phyloP scores from a whole-genome alignment of 345 rosid genomes.

The thale cress (Arabidopsis thaliana) region DNA sequence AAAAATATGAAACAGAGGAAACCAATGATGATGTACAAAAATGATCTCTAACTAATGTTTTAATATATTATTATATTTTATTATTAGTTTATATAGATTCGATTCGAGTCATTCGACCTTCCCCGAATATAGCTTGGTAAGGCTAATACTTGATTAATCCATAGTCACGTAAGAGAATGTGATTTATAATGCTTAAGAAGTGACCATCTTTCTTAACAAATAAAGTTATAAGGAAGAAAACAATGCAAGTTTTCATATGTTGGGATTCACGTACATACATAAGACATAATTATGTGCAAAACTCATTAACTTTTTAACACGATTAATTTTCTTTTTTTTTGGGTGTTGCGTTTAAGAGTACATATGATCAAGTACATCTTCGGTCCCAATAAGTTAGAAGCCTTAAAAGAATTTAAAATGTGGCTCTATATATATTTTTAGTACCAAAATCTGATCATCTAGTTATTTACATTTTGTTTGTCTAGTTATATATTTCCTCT shows the following conservation, averaged over 20 bases:
- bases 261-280: background rate
- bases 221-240: background rate
- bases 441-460: too few species aligned
- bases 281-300: background rate
- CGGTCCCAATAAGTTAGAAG: too few species aligned
- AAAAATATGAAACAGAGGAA: conserved; percentile 2
- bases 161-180: background rate
- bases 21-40: conserved; percentile 20
- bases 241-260: background rate
- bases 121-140: conserved; percentile 12
- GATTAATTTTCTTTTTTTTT: background rate
- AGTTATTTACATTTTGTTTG: too few species aligned
- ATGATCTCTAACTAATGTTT: conserved; percentile 20
- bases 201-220: conserved; percentile 6
- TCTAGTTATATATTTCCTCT: too few species aligned
- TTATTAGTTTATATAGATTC: background rate
- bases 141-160: background rate
- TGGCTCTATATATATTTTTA: too few species aligned
- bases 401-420: too few species aligned
- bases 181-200: background rate
- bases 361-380: too few species aligned
- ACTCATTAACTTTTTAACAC: background rate
- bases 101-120: conserved; percentile 8
- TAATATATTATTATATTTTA: background rate
- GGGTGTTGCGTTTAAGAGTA: too few species aligned